Base-by-base conservation (phyloP, 1,284 basidiomycete genomes). In the Cronartium quercuum region DNA sequence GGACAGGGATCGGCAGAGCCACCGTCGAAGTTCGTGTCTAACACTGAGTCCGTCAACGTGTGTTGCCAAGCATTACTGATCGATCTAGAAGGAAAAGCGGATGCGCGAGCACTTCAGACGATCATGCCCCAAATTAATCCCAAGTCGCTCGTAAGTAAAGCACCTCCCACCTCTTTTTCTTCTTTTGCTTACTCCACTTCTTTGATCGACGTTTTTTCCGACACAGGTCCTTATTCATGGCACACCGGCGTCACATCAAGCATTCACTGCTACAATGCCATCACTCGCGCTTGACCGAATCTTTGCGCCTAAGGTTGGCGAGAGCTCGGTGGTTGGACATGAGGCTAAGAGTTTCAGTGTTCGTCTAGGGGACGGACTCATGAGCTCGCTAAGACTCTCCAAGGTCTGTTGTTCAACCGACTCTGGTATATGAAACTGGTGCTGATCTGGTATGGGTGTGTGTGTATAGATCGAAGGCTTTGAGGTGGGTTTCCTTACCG, bases 41-140 rank as follows among this genome's bases (percentile, higher is more conserved):
- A 90, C 66, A 85, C 86, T 15, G 84, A 91, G 3, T 87, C 89
- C 47, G 86, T 98, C 15, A 87, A 91, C 66, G 82, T 98, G 41
- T 87, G 88, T 29, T 98, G 96, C 79, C 87, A 89, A 6, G 83
- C 98, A 18, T 86, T 94, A 35, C 97, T 91, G 78, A 88, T 98
- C 68, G 96, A 98, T 80, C 89, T 98, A 87, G 92, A 95, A 78
- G 96, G 96, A 37, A 83, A 96, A 74, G 94, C 94, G 80, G 96
- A 99, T 80, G 94, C 95, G 0, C 89, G 94, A 76, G 94, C 96
- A 6, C 89, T 98, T 77, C 97, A 97, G 83, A 95, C 91, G 0
- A 94, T 99, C 77, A 89, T 98, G 12, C 92, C 95, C 1, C 93
- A 97, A 83, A 88, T 99, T 71, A 94, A 96, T 80, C 96, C 96